These are phyloP conservation scores for Limtongia smithiae DNA, from an alignment of 805 yeast species.

Conservation along the genomic window DNA sequence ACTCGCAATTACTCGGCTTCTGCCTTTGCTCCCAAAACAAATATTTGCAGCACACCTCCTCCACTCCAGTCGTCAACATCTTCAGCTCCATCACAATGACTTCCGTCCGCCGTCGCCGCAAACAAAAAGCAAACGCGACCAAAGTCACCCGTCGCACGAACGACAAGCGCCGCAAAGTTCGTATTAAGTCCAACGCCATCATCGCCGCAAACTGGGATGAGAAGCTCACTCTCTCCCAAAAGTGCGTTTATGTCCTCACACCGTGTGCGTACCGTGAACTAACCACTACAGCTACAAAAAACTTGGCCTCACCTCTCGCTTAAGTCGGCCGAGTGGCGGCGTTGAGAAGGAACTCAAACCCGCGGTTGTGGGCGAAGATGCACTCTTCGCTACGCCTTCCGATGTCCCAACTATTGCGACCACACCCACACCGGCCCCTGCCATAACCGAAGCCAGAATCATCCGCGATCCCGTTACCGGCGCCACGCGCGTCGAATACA, in stretches of 20 bases:
- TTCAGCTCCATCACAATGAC: slow-evolving; percentile 19
- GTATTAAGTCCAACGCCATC: slow-evolving; percentile 69
- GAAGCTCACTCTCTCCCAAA: slow-evolving; percentile 73
- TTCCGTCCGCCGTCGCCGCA: slow-evolving; percentile 22
- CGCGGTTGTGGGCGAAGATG: not conserved
- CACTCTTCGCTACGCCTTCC: not conserved
- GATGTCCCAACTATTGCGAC: not conserved
- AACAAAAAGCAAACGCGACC: slow-evolving; percentile 19
- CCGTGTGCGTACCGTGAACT: too few species aligned
- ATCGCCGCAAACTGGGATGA: slow-evolving; percentile 91
- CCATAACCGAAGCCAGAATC: slow-evolving; percentile 12
- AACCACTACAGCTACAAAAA: slow-evolving; percentile 50
- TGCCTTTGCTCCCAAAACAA: too few species aligned
- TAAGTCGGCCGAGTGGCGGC: slow-evolving; percentile 77
- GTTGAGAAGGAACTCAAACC: slow-evolving; percentile 49
- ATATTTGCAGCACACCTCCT: too few species aligned
- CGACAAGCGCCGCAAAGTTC: slow-evolving; percentile 64
- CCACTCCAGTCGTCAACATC: too few species aligned
- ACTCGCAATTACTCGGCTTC: too few species aligned
- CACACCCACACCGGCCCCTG: not conserved
- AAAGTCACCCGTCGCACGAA: slow-evolving; percentile 65
- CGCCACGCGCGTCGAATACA: slow-evolving; percentile 43
- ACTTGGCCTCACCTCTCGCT: slow-evolving; percentile 67
- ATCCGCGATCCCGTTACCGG: slow-evolving; percentile 14
- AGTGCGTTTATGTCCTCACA: slow-evolving; percentile 35